These are phyloP conservation scores for Stachybotrys chartarum DNA, from an alignment of 2,329 filamentous ascomycete genomes.

Conservation along the genomic window DNA sequence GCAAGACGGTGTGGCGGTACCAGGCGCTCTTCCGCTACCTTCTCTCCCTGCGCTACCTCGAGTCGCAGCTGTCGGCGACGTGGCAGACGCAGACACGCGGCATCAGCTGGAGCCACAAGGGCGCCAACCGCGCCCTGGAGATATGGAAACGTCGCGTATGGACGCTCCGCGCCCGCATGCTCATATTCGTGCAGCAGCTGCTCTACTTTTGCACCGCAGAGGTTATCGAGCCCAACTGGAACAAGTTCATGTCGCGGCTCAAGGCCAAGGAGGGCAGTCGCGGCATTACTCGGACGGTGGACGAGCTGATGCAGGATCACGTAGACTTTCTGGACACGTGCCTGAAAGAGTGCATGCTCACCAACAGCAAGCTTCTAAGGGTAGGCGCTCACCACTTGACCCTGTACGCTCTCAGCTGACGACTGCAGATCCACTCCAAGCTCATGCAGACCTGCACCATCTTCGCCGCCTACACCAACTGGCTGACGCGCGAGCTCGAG, in stretches of 20 bases:
- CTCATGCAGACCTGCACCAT: conserved; percentile 93
- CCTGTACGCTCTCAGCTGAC: conserved; percentile 7
- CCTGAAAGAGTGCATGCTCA: conserved; percentile 98
- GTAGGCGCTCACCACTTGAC: conserved; percentile 40
- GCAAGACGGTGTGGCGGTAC: conserved; percentile 95
- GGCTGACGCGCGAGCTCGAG: conserved; percentile 76
- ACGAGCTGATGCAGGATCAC: conserved; percentile 98
- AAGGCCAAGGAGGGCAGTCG: conserved; percentile 48
- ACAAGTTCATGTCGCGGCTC: conserved; percentile 81
- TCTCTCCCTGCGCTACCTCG: conserved; percentile 80
- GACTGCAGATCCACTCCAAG: conserved; percentile 81
- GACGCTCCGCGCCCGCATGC: conserved; percentile 87
- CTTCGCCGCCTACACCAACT: conserved; percentile 85
- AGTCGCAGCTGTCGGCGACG: conserved; percentile 75
- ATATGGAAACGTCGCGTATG: conserved; percentile 90
- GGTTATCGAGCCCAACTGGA: conserved; percentile 97
- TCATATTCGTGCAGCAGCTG: conserved; percentile 93
- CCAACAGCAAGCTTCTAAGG: conserved; percentile 87
- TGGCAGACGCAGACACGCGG: conserved; percentile 88
- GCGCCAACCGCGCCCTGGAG: conserved; percentile 66
- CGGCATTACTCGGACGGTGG: conserved; percentile 63
- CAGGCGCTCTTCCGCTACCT: conserved; percentile 94
- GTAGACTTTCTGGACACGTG: conserved; percentile 97
- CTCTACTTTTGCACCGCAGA: conserved; percentile 96
- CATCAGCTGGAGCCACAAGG: conserved; percentile 75